Conservation (phyloP, 768 basidiomycete genomes). For the Chlorophyllum brunneum region DNA sequence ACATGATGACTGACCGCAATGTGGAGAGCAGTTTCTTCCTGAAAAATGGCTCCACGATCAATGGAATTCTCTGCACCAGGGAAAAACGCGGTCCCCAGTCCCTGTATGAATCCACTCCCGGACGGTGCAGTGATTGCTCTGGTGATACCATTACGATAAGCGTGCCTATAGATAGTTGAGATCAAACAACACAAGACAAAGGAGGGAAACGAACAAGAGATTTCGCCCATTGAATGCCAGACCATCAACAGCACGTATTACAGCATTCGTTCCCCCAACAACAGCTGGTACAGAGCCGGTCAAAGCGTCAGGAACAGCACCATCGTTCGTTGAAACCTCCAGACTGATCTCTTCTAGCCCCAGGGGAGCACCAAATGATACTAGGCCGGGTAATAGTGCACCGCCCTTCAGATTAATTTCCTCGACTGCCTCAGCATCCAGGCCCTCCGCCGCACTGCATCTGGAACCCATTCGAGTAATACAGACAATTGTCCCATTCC, state of each 20-base stretch:
- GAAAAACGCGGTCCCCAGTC: constrained; percentile 60
- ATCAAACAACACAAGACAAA: not conserved
- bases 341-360: constrained; percentile 66
- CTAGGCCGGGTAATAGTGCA: constrained; percentile 54
- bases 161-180: constrained; percentile 41
- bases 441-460: not conserved
- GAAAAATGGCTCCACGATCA: constrained; percentile 59
- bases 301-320: constrained; percentile 51
- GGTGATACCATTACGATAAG: constrained; percentile 74
- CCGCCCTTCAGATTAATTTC: constrained; percentile 63
- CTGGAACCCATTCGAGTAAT: constrained; percentile 12
- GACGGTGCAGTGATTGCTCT: constrained; percentile 59
- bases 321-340: constrained; percentile 69
- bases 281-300: constrained; percentile 32
- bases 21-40: constrained; percentile 64
- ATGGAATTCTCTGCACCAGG: constrained; percentile 57
- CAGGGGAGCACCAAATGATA: constrained; percentile 58
- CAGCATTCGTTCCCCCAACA: constrained; percentile 35
- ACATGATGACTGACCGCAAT: constrained; percentile 36
- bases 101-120: constrained; percentile 52
- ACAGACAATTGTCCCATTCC: constrained; percentile 53
- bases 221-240: constrained; percentile 51
- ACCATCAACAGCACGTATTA: constrained; percentile 64
- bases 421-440: constrained; percentile 11
- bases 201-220: constrained; percentile 35